Conservation (phyloP, 805 yeast species). For the Kodamaea neixiangensis region DNA sequence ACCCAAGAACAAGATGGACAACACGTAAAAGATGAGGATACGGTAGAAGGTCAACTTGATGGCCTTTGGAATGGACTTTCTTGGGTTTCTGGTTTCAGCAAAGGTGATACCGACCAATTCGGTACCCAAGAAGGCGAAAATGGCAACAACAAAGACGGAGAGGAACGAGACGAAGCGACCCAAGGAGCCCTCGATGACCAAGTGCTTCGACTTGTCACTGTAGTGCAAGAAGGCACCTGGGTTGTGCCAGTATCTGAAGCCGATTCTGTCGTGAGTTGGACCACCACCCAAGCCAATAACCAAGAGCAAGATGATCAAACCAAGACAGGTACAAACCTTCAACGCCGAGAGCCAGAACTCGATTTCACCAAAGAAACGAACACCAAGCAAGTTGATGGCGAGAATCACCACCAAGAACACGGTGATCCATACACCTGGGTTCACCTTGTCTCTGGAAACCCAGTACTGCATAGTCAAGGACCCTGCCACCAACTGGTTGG, state of each 20-base stretch:
- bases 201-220: conserved; percentile 41
- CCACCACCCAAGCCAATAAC: conserved; percentile 77
- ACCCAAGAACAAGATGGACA: conserved; percentile 64
- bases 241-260: conserved; percentile 68
- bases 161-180: conserved; percentile 65
- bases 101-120: conserved; percentile 73
- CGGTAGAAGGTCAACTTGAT: conserved; percentile 66
- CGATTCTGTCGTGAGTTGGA: conserved; percentile 70
- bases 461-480: conserved; percentile 56
- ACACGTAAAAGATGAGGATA: conserved; percentile 62
- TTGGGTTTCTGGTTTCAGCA: conserved; percentile 68
- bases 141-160: conserved; percentile 64
- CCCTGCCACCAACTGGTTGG: conserved; percentile 67
- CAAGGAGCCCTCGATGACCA: conserved; percentile 40
- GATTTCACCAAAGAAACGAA: conserved; percentile 37
- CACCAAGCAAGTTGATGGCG: conserved; percentile 48
- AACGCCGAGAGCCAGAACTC: conserved; percentile 61
- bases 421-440: conserved; percentile 61
- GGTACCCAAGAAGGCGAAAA: conserved; percentile 71
- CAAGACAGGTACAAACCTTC: conserved; percentile 65
- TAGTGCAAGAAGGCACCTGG: conserved; percentile 64
- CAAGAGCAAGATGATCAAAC: conserved; percentile 63
- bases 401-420: conserved; percentile 46
- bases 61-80: conserved; percentile 71
- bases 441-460: conserved; percentile 46